These are phyloP conservation scores for Rosellinia necatrix DNA, from an alignment of 2,329 filamentous ascomycete species.

Conservation along the genomic window DNA sequence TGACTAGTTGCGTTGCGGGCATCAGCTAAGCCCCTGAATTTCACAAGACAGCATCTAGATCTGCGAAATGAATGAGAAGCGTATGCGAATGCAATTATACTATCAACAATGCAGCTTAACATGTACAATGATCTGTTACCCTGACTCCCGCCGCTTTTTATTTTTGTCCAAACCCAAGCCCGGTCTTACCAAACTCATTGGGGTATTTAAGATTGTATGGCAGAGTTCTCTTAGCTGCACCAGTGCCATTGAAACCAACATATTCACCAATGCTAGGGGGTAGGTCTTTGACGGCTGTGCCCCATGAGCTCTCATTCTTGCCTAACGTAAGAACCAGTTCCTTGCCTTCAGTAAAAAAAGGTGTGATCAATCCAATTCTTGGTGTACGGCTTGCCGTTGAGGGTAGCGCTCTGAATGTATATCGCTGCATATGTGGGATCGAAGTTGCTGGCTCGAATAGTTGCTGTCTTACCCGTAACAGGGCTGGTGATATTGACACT, in stretches of 20 bases:
- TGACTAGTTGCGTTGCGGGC: no score
- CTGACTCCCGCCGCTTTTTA: background rate
- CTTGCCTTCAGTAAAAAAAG: constrained; percentile 69
- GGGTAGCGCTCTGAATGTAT: constrained; percentile 68
- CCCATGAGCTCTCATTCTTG: constrained; percentile 66
- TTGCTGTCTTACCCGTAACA: constrained; percentile 63
- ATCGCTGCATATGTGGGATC: constrained; percentile 61
- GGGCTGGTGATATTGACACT: constrained; percentile 61
- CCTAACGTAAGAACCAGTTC: constrained; percentile 67
- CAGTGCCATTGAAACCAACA: constrained; percentile 34
- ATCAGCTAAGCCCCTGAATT: no score
- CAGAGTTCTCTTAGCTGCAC: background rate
- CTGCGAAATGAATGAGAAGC: background rate
- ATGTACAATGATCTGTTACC: constrained; percentile 8
- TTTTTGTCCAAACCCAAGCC: constrained; percentile 15
- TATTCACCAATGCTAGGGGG: constrained; percentile 62
- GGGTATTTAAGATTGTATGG: constrained; percentile 14
- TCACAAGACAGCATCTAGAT: no score
- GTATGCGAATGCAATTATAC: constrained; percentile 7
- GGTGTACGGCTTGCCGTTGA: constrained; percentile 64
- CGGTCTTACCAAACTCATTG: constrained; percentile 1
- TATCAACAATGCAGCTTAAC: constrained; percentile 6
- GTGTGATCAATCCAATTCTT: constrained; percentile 71
- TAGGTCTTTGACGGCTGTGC: constrained; percentile 60
- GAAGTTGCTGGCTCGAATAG: constrained; percentile 64